Base-by-base conservation (phyloP, 257 asterid genomes). In the Linaria vulgaris region DNA sequence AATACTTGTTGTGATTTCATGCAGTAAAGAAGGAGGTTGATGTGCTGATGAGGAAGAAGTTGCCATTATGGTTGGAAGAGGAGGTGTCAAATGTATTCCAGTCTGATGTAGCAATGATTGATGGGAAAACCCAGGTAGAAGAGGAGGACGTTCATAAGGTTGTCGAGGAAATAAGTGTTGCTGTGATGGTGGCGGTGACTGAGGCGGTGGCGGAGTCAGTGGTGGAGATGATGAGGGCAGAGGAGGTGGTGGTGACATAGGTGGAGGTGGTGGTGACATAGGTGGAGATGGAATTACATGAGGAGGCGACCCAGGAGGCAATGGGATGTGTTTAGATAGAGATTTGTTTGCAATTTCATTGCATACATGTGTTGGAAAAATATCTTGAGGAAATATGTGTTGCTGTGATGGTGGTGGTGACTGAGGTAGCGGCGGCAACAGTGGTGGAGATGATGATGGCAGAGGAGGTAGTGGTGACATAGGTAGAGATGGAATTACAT, bases 301-400 rank as follows among this genome's bases (percentile, higher is more conserved):
- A 27, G 97, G 95, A 54, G 96, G 96, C 73, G 97, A 80, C 56
- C 77, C 82, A 47, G 71, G 77, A 48, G 97, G 97, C 79, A 82
- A 67, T 27, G 34, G 34, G n/a, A n/a, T n/a, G n/a, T n/a, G n/a
- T n/a, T n/a, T n/a, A n/a, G n/a, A n/a, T n/a, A n/a, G n/a, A n/a
- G n/a, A n/a, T n/a, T n/a, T n/a, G n/a, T n/a, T n/a, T n/a, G n/a
- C n/a, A n/a, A n/a, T n/a, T n/a, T n/a, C n/a, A n/a, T n/a, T n/a
- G n/a, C n/a, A n/a, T n/a, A n/a, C n/a, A n/a, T n/a, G n/a, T n/a
- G n/a, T n/a, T n/a, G n/a, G n/a, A n/a, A n/a, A n/a, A n/a, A n/a
- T n/a, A n/a, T n/a, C n/a, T n/a, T n/a, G n/a, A n/a, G n/a, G n/a
- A n/a, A n/a, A n/a, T n/a, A n/a, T n/a, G n/a, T n/a, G n/a, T n/a